Evolutionary conservation across 768 basidiomycete genomes (phyloP), one percentile per base, ranked within the genome.

Genomic region (Holtermannia corniformis): DNA sequence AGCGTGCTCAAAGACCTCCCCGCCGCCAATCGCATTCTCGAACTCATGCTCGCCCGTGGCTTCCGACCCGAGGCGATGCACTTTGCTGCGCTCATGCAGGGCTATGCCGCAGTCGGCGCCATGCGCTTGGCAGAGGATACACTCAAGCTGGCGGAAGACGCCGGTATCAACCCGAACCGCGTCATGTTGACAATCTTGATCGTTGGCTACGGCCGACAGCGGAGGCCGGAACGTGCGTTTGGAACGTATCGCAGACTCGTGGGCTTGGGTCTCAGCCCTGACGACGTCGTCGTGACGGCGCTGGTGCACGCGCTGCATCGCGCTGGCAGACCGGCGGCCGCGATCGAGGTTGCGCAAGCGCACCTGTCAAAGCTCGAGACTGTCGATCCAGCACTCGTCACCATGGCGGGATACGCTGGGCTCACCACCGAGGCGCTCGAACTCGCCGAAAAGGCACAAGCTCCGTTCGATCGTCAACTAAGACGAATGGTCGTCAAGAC

Each of bases 91-190:
- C 40, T 66, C 10, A 54, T 66, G 48, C 44, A 53, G 25, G 64
- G 62, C 7, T 66, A 66, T 47, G 51, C 60, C 11, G 49, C 54
- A 19, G 54, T 58, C 13, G 62, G 64, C 1, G 49, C 56, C 16
- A 57, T 63, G 50, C 25, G 45, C 16, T 45, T 63, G 28, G 62
- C 64, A 25, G 48, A 51, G 37, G 54, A 56, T 43, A 26, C 55
- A 14, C 44, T 44, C 25, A 37, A 7, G 32, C 32, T 37, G 7
- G 32, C 32, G 16, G 32, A 7, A 7, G 32, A 37, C 10, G 7
- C 32, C 16, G 32, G 32, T 37, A 37, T 37, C 32, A 7, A 16
- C 32, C 32, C 32, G 16, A 37, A 37, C 32, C 10, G 10, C 32
- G 32, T 37, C 32, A 37, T 37, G 32, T 16, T 37, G 10, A 37